Base-by-base conservation (phyloP, 2,329 filamentous ascomycete genomes). In the Mycosphaerella arachidis region DNA sequence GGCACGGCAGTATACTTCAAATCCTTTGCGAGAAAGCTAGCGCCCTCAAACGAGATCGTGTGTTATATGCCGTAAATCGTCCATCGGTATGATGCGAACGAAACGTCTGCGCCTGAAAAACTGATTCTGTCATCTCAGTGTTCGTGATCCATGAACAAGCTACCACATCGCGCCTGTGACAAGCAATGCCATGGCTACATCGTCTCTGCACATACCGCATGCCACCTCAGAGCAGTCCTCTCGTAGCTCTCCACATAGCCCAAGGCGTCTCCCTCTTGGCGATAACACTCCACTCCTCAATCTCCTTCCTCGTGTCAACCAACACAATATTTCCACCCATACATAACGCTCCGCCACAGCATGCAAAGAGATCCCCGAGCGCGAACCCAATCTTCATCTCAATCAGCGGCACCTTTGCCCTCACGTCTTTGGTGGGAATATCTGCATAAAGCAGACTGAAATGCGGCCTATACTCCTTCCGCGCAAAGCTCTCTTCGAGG, bases 321-420 rank as follows among this genome's bases (percentile, higher is more conserved):
- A 68, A 20, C n/a, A 66, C 63, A 59, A 68, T 46, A 20, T 60
- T 43, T 8, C 65, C 65, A n/a, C 66, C 66, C 57, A 68, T 53
- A 58, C 62, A 64, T 55, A 68, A 59, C 35, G 65, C 61, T 2
- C 66, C 66, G 27, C 66, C 66, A 62, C 66, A 68, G 27, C 66
- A 68, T 31, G 66, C 66, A 48, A 68, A 68, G 24, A 67, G 30
- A 61, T 68, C 66, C 27, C 66, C 66, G 40, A 64, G 58, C 8
- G 66, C 66, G 29, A 68, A 68, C 16, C 66, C 66, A 51, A 68
- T 59, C 35, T 67, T 67, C 65, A 68, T 67, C 52, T 68, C 65
- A 54, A 68, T 61, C 54, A 66, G 52, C 18, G 66, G 57, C 5
- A 66, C 30, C 52, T 67, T 66, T 16, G 24, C 56, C 57, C 59